Evolutionary conservation across 2,329 filamentous ascomycete species (phyloP).

Genomic region (Diaporthe nobilis): DNA sequence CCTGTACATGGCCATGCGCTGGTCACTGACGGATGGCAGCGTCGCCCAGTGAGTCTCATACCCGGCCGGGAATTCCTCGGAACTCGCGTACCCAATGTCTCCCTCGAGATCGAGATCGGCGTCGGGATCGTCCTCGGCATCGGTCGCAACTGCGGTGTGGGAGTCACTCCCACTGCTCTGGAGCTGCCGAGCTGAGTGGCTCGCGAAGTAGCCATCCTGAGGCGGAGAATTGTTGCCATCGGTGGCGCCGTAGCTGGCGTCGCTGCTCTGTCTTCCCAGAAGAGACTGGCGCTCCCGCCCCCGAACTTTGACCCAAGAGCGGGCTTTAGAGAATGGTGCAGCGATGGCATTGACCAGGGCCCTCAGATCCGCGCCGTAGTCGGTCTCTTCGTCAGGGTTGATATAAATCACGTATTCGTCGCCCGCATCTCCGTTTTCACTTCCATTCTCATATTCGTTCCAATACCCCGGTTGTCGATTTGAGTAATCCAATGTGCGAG

Average conservation of each 20-base stretch:
- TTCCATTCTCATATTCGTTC: slow-evolving; percentile 90
- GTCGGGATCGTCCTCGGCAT: slow-evolving; percentile 59
- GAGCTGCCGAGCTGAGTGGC: slow-evolving; percentile 50
- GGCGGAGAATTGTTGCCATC: slow-evolving; percentile 42
- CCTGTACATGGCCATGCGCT: slow-evolving; percentile 64
- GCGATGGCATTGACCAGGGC: slow-evolving; percentile 68
- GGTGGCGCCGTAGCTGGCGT: slow-evolving; percentile 45
- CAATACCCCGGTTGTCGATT: slow-evolving; percentile 70
- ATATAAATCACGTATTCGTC: slow-evolving; percentile 81
- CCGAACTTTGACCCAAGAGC: slow-evolving; percentile 61
- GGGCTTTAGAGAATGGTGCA: slow-evolving; percentile 65
- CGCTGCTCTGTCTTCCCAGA: slow-evolving; percentile 44
- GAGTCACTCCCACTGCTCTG: slow-evolving; percentile 45
- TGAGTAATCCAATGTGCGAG: slow-evolving; percentile 28
- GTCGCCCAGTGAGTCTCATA: slow-evolving; percentile 69
- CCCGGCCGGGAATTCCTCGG: slow-evolving; percentile 64
- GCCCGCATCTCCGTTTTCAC: slow-evolving; percentile 73
- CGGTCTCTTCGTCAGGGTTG: slow-evolving; percentile 73
- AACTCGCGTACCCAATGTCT: slow-evolving; percentile 60
- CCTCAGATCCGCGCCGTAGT: slow-evolving; percentile 70
- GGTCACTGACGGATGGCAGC: slow-evolving; percentile 66
- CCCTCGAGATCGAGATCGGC: slow-evolving; percentile 43
- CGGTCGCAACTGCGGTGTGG: slow-evolving; percentile 53
- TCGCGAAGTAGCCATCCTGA: slow-evolving; percentile 45
- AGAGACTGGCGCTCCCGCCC: slow-evolving; percentile 45